Evolutionary conservation across 139 green algal species (phyloP).

Genomic region (Coelastrella sp.): DNA sequence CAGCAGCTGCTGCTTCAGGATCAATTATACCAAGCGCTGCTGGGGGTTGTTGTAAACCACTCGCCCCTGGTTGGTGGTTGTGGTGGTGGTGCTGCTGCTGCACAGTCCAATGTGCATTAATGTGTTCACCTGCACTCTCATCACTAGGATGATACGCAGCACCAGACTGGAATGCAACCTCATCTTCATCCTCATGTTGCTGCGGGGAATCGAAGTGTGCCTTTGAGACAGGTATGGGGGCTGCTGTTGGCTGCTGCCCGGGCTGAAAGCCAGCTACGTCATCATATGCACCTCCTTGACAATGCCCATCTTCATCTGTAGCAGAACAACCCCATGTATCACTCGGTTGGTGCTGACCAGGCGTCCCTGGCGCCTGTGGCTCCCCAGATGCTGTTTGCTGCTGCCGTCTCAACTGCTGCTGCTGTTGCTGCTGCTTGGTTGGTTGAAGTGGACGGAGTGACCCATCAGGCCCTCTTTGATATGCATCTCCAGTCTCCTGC

Average conservation of each 20-base stretch:
- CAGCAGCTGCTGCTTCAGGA: conserved; percentile 2
- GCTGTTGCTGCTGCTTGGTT: conserved; percentile 5
- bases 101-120: neutral
- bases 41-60: neutral
- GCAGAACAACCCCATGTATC: too few species aligned
- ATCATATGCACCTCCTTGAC: neutral
- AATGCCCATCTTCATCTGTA: too few species aligned
- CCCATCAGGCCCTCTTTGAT: neutral
- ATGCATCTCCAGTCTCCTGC: neutral
- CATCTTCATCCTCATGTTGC: conserved; percentile 12
- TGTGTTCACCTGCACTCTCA: neutral
- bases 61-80: conserved; percentile 5
- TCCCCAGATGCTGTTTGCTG: neutral
- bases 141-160: neutral
- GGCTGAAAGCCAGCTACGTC: neutral
- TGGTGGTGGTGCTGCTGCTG: neutral
- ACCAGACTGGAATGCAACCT: neutral
- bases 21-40: conserved; percentile 32
- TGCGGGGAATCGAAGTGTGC: neutral
- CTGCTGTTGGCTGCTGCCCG: neutral
- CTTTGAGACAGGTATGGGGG: neutral
- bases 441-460: neutral
- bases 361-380: neutral
- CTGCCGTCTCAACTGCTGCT: conserved; percentile 34
- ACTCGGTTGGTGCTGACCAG: conserved; percentile 23